phyloP scores from a whole-genome alignment of 495 filamentous ascomycete genomes.

The Daldinia concentrica region DNA sequence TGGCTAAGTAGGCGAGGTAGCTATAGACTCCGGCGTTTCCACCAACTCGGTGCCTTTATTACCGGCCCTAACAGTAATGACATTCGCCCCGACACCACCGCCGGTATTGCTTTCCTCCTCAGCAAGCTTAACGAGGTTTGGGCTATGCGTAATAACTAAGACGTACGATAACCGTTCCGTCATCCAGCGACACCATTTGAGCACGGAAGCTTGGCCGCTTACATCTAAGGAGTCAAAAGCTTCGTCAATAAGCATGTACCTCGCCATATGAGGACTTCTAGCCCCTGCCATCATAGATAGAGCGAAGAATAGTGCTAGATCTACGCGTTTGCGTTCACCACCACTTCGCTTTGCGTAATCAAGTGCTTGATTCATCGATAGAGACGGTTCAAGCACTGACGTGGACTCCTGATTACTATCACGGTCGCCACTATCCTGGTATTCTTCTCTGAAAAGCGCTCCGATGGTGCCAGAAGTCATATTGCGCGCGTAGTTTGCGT shows the following conservation, averaged over 20 bases:
- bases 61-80: slow-evolving; percentile 23
- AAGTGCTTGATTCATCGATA: slow-evolving; percentile 32
- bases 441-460: slow-evolving; percentile 26
- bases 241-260: slow-evolving; percentile 50
- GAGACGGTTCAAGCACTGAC: slow-evolving; percentile 31
- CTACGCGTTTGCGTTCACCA: slow-evolving; percentile 50
- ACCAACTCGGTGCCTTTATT: slow-evolving; percentile 20
- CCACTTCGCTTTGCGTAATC: slow-evolving; percentile 47
- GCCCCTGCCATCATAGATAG: slow-evolving; percentile 45
- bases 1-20: not conserved
- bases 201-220: slow-evolving; percentile 43
- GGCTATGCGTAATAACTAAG: slow-evolving; percentile 44
- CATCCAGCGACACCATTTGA: slow-evolving; percentile 42
- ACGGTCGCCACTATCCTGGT: not conserved
- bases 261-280: slow-evolving; percentile 41
- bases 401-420: not conserved
- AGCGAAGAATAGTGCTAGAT: slow-evolving; percentile 50
- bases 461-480: slow-evolving; percentile 41
- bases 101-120: slow-evolving; percentile 26
- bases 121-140: slow-evolving; percentile 12
- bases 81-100: slow-evolving; percentile 18
- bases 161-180: slow-evolving; percentile 33
- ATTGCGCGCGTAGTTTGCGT: slow-evolving; percentile 38
- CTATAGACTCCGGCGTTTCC: not conserved
- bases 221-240: slow-evolving; percentile 48